A percentile compares a stretch with the other conserved stretches of the same genome.
These are phyloP conservation scores for Trichoderma sp. DNA, from an alignment of 2,329 filamentous ascomycete species.

Conservation along the genomic window DNA sequence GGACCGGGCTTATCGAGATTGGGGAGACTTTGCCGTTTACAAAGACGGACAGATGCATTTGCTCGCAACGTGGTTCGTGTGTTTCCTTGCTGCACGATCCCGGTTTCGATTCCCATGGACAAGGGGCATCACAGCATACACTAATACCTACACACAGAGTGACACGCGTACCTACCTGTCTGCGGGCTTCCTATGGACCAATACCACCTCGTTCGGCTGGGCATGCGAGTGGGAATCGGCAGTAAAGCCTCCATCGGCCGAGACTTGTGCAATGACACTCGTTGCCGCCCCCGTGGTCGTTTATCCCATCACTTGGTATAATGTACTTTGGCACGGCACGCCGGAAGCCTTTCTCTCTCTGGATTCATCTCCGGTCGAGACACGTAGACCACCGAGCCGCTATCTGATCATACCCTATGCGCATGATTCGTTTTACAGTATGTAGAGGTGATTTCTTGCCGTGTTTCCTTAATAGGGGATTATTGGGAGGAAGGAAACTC, in stretches of 20 bases:
- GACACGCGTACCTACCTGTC: background rate
- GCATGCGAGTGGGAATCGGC: background rate
- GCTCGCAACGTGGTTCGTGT: slow-evolving; percentile 1
- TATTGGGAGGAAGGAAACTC: background rate
- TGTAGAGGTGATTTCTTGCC: background rate
- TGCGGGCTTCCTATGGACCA: background rate
- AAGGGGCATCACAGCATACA: background rate
- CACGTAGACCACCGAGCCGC: background rate
- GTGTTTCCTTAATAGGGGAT: background rate
- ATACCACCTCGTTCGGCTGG: background rate
- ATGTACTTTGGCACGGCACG: background rate
- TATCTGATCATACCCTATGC: background rate
- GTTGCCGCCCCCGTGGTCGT: background rate
- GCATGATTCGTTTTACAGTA: background rate
- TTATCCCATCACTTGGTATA: background rate
- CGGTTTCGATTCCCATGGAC: slow-evolving; percentile 4
- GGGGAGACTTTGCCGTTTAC: background rate
- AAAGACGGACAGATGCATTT: background rate
- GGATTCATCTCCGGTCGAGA: slow-evolving; percentile 4
- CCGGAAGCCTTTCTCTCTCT: background rate
- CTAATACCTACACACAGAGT: background rate
- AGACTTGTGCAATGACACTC: background rate
- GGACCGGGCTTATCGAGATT: slow-evolving; percentile 5
- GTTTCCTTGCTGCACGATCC: slow-evolving; percentile 8
- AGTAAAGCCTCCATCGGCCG: slow-evolving; percentile 7